phyloP scores from a whole-genome alignment of 345 rosid genomes.

The Boechera divaricarpa region DNA sequence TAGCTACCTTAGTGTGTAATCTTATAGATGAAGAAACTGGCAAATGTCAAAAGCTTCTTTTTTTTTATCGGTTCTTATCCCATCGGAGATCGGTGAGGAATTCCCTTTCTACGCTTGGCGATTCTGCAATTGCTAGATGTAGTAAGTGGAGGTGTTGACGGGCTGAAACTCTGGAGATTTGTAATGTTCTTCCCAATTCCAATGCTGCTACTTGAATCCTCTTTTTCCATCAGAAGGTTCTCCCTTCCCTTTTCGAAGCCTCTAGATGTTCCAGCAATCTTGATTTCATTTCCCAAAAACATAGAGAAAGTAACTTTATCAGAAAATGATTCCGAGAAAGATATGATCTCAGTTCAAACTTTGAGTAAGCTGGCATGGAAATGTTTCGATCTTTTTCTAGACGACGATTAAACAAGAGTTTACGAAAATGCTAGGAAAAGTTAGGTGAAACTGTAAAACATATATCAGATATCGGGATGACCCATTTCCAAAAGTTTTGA shows the following conservation, averaged over 20 bases:
- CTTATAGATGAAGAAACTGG: constrained; percentile 37
- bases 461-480: constrained; percentile 17
- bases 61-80: constrained; percentile 38
- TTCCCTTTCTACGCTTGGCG: constrained; percentile 92
- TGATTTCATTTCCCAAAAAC: constrained; percentile 33
- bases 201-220: constrained; percentile 79
- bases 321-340: constrained; percentile 6
- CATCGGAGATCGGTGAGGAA: constrained; percentile 96
- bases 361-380: not conserved
- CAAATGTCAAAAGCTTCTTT: constrained; percentile 32
- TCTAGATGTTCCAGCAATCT: constrained; percentile 81
- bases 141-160: constrained; percentile 92
- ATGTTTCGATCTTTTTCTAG: not conserved
- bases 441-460: constrained; percentile 28
- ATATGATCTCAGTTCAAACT: not conserved
- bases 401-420: not conserved
- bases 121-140: constrained; percentile 61
- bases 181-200: constrained; percentile 51
- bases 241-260: constrained; percentile 62
- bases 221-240: constrained; percentile 62
- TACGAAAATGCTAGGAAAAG: constrained; percentile 20
- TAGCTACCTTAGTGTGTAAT: constrained; percentile 28
- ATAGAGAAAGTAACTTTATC: constrained; percentile 6
- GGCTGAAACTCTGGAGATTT: constrained; percentile 66
- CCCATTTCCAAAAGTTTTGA: constrained; percentile 33